Evolutionary conservation across 495 filamentous ascomycete genomes (phyloP).

Genomic region (Xylaria sp.): DNA sequence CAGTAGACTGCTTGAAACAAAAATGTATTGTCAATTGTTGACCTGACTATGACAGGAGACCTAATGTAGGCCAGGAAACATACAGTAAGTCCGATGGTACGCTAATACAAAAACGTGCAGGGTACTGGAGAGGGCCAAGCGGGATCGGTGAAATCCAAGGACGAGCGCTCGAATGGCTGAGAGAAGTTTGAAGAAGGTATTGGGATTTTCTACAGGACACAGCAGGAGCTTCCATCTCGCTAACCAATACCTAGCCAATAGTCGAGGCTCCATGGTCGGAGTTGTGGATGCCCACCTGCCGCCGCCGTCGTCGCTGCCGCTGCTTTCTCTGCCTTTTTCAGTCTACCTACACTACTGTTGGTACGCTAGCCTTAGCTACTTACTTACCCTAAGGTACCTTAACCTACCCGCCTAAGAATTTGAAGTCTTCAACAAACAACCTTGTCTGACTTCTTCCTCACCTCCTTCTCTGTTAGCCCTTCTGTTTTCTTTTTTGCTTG

Average conservation of each 20-base stretch:
- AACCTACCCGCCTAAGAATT: neutral
- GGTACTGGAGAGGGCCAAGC: constrained; percentile 14
- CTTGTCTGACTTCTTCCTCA: neutral
- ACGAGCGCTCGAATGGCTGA: neutral
- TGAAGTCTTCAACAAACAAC: too few species aligned
- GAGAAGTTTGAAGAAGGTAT: constrained; percentile 13
- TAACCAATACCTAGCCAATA: constrained; percentile 26
- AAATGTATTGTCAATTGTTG: neutral
- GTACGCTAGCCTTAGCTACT: neutral
- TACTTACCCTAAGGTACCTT: too few species aligned
- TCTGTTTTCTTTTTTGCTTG: neutral
- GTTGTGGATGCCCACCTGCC: neutral
- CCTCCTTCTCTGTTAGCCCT: neutral
- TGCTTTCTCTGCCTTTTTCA: neutral
- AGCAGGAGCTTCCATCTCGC: constrained; percentile 11
- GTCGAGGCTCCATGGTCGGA: constrained; percentile 22
- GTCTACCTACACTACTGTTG: neutral
- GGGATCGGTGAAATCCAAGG: constrained; percentile 10
- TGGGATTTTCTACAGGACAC: neutral
- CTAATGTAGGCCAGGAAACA: too few species aligned
- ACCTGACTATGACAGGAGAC: neutral
- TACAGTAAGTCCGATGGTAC: constrained; percentile 17
- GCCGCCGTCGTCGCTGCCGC: neutral
- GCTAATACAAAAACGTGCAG: constrained; percentile 9
- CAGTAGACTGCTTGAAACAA: neutral